Evolutionary conservation across 495 filamentous ascomycete genomes (phyloP), one percentile per base, ranked within the genome.

Genomic region (Hypoxylon perforatum): DNA sequence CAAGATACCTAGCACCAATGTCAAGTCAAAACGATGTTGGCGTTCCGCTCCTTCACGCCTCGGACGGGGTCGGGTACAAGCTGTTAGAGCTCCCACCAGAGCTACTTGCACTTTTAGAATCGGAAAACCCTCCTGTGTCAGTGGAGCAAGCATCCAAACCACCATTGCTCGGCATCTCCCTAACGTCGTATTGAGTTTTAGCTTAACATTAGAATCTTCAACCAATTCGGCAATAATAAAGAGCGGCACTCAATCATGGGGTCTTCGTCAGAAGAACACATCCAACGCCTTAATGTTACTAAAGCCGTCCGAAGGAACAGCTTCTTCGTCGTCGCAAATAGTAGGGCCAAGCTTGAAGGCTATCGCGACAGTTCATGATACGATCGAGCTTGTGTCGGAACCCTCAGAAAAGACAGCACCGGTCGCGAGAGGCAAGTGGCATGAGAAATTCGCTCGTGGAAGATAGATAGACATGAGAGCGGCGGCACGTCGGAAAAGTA

Each of bases 261-360:
- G 87, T 28, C 82, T 97, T 50, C 91, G 91, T 17, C 92, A 97
- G 76, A 93, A 97, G 63, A 92, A 94, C 71, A 94, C 93, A 0
- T 97, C 93, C 14, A 97, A 97, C 73, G 90, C 90, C 5, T 78
- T 97, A 35, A 90, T 92, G 75, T 73, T 97, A 7, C 80, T 92
- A 23, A 75, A 81, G 25, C 84, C 92, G 17, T 73, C 66, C 4
- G 61, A 61, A 14, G 46, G 56, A 15, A 60, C 51, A 46, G 38
- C 38, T 42, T 47, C 49, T 33, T 53, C 61, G 7, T 60, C 71
- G 36, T 46, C 44, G 25, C 63, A 70, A 12, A 71, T 75, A 6
- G 71, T 85, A n/a, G 69, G 75, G 15, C 55, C 73, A 0, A 78
- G 78, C 6, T 63, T 94, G 2, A 81, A 82, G 2, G 78, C 87